phyloP scores from a whole-genome alignment of 495 filamentous ascomycete genomes.

The Venustampulla echinocandica region DNA sequence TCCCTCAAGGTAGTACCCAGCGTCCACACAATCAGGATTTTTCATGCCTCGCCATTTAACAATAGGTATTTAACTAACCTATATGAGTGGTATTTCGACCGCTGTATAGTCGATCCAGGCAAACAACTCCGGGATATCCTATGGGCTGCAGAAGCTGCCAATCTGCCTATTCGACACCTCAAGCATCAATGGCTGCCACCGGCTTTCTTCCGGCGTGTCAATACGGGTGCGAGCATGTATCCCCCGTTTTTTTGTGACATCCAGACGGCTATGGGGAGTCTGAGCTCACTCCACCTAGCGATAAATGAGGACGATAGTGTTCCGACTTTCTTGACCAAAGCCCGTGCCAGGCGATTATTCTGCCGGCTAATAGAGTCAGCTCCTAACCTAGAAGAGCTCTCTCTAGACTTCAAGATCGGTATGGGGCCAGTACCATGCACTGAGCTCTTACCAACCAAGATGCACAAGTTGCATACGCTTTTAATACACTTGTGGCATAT shows the following conservation, averaged over 20 bases:
- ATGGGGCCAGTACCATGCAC: not conserved
- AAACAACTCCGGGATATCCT: constrained; percentile 7
- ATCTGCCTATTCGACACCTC: constrained; percentile 8
- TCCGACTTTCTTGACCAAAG: not conserved
- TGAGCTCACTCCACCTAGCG: not conserved
- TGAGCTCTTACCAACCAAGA: not conserved
- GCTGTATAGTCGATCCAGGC: not conserved
- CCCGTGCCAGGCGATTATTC: too few species aligned
- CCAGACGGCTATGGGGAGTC: not conserved
- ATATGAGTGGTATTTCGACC: constrained; percentile 7
- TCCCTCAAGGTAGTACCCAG: too few species aligned
- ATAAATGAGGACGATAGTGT: not conserved
- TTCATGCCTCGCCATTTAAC: constrained; percentile 11
- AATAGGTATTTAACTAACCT: constrained; percentile 5
- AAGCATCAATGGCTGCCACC: constrained; percentile 1
- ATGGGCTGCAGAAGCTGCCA: constrained; percentile 5
- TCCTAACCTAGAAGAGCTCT: not conserved
- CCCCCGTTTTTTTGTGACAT: not conserved
- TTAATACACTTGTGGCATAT: too few species aligned
- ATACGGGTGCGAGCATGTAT: not conserved
- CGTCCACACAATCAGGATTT: too few species aligned
- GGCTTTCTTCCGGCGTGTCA: constrained; percentile 1
- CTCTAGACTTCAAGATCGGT: not conserved
- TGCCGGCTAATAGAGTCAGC: too few species aligned
- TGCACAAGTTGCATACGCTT: not conserved